These are phyloP conservation scores for Suillus tomentosus DNA, from an alignment of 768 basidiomycete genomes.

Conservation along the genomic window DNA sequence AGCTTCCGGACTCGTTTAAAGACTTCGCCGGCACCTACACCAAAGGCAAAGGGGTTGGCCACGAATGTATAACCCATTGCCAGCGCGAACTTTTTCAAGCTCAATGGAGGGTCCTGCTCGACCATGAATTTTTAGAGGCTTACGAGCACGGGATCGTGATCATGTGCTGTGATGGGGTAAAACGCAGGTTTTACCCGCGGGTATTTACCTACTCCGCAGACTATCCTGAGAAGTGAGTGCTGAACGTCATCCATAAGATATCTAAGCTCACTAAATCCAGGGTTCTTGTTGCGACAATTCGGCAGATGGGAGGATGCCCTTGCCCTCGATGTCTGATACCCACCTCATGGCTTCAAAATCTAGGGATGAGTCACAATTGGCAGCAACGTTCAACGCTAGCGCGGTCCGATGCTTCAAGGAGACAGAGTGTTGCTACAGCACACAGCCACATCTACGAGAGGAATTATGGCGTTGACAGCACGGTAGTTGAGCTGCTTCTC, in stretches of 20 bases:
- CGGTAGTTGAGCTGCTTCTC: too few relatives aligned
- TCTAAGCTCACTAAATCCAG: slow-evolving; percentile 14
- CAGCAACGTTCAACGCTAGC: too few relatives aligned
- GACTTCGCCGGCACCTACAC: slow-evolving; percentile 10
- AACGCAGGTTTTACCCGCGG: slow-evolving; percentile 17
- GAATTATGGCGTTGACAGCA: too few relatives aligned
- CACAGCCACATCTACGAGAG: too few relatives aligned
- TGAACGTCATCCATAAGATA: too few relatives aligned
- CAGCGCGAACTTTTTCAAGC: too few relatives aligned
- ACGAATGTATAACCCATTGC: background rate
- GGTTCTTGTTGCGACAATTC: slow-evolving; percentile 18
- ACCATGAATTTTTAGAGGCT: slow-evolving; percentile 18
- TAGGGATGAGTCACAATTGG: too few relatives aligned
- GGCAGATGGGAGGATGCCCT: slow-evolving; percentile 20
- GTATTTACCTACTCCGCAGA: slow-evolving; percentile 23
- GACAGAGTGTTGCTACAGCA: too few relatives aligned
- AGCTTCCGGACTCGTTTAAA: slow-evolving; percentile 15
- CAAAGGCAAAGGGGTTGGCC: too few relatives aligned
- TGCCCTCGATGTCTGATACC: slow-evolving; percentile 25
- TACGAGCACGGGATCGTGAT: slow-evolving; percentile 22
- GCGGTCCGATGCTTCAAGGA: too few relatives aligned
- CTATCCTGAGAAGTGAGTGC: slow-evolving; percentile 11
- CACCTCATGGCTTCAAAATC: background rate
- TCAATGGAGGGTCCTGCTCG: too few relatives aligned
- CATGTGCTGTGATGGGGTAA: slow-evolving; percentile 15